Evolutionary conservation across 805 yeast genomes (phyloP), one percentile per base, ranked within the genome.

Genomic region (Candida ascalaphidarum): DNA sequence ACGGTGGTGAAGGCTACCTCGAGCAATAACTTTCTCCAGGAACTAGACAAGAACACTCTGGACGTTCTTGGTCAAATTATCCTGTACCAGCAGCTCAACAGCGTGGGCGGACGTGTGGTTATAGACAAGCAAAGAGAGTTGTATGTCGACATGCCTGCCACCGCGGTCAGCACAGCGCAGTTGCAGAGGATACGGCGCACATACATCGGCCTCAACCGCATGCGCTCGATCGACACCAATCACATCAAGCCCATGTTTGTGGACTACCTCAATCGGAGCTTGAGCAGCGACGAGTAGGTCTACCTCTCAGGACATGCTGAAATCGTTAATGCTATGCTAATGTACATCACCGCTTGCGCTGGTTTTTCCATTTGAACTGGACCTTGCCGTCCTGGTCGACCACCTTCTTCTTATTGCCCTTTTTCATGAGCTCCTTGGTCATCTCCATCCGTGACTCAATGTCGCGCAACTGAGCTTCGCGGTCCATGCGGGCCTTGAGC

Each of bases 351-450:
- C 65, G 50, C 55, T 81, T 82, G 50, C 94, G 70, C 47, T 74
- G 75, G 41, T 72, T 80, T 50, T 79, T 83, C 95, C 96, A 89
- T 58, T 84, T 84, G 60, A 72, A 92, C 3, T 68, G 64, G 0
- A 72, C 71, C 32, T 71, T 69, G 4, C 97, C 97, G 19, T 73
- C 68, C 11, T 67, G 59, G 32, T 68, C 80, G 3, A 68, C 63
- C 4, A 80, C 52, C 61, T 86, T 86, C 68, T 79, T 81, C 58
- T 82, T 83, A 35, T 76, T 74, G 1, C 97, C 97, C 40, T 77
- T 81, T 52, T 84, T 84, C 95, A 89, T 85, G 31, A 86, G 68
- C 47, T 88, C 94, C 36, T 81, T 74, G 44, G 86, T 94, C 32
- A 72, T 43, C 32, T 81, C 82, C 75, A 88, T 75, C 44, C 77